Evolutionary conservation across 257 asterid species (phyloP), one percentile per base, ranked within the genome.

Genomic region (Leonotis leonurus): DNA sequence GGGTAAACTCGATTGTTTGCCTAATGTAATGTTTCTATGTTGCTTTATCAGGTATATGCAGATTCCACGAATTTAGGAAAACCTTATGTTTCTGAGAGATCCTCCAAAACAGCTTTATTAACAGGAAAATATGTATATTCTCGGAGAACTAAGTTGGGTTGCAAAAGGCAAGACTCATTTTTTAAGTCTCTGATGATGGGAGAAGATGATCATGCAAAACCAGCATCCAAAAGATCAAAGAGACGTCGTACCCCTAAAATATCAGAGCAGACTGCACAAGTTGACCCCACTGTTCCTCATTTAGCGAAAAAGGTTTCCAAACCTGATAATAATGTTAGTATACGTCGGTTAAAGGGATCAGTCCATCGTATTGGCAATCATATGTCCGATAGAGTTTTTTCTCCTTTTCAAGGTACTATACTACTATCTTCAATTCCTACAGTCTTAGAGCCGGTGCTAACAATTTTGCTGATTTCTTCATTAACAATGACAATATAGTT

Each of bases 361-460:
- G 48, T 78, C 29, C 64, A 65, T 60, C 73, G 62, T 35, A 68
- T 48, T 51, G 55, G 60, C 61, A 67, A 41, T 43, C 71, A 71
- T 59, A 65, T 62, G 46, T 59, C 78, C 54, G 73, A 62, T 50
- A 75, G 78, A 68, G 81, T 58, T 54, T 66, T 67, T 65, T 60
- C 43, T 63, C 74, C 70, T 62, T 45, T 64, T 70, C 76, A 73
- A 82, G 94, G 95, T 88, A 81, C 10, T 40, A n/a, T n/a, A n/a
- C 27, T 62, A 61, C 49, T 72, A 46, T 60, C 48, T 55, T 51
- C 45, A 59, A 36, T 57, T 48, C 59, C 60, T 50, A 29, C 58
- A 50, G 62, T 62, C 49, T 45, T 24, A 56, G 16, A 43, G 62
- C 60, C 41, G 33, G 22, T 61, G 48, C 35, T 39, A 58, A 29